Conservation (phyloP, 108 stramenopile species). For the Parietichytrium sp. region DNA sequence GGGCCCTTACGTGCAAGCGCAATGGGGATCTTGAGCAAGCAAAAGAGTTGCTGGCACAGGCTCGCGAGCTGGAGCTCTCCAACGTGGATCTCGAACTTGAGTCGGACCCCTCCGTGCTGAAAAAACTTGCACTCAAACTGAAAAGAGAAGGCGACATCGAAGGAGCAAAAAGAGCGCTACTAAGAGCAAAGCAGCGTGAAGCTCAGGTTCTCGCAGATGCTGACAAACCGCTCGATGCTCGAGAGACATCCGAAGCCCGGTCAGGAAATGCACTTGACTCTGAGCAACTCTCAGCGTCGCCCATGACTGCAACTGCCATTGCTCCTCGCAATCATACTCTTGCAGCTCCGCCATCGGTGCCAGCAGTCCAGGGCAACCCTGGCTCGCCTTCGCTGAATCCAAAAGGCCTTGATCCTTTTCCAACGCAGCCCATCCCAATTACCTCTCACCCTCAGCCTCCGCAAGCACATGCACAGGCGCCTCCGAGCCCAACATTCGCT, state of each 20-base stretch:
- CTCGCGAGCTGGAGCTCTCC: constrained; percentile 8
- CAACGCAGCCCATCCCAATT: no score
- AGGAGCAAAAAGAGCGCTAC: not conserved
- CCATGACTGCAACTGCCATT: no score
- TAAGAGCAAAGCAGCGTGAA: not conserved
- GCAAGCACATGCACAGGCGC: no score
- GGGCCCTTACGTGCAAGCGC: constrained; percentile 1
- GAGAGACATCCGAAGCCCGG: not conserved
- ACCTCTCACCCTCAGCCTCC: no score
- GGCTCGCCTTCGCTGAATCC: no score
- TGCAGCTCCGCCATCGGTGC: no score
- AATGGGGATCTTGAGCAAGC: not conserved
- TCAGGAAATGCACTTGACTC: no score
- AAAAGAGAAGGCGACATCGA: not conserved
- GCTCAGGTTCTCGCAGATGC: not conserved
- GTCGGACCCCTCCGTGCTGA: constrained; percentile 10
- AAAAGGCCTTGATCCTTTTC: no score
- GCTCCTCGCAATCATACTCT: no score
- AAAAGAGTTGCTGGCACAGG: constrained; percentile 23
- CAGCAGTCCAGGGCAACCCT: no score
- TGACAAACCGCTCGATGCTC: not conserved
- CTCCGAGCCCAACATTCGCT: no score
- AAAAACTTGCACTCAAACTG: not conserved
- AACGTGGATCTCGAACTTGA: not conserved
- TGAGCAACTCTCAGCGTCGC: no score